Evolutionary conservation across 1,284 basidiomycete genomes (phyloP).

Genomic region (Rhodotorula sp.): DNA sequence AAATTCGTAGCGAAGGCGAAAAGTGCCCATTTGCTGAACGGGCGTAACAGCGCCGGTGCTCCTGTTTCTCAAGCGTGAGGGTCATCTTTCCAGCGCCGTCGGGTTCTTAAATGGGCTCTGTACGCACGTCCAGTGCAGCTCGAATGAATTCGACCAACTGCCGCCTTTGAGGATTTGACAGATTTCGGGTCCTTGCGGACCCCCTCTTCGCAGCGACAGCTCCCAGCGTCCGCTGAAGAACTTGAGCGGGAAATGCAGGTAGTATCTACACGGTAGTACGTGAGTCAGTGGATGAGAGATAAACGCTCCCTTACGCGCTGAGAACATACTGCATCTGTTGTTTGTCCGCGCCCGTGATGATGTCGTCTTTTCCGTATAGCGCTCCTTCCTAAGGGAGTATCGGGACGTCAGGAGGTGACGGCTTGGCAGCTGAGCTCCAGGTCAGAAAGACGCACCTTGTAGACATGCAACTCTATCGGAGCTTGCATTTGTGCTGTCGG

Average conservation of each 20-base stretch:
- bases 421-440: too few species aligned
- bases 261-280: background rate
- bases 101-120: too few species aligned
- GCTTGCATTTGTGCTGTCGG: background rate
- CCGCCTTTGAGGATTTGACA: constrained; percentile 6
- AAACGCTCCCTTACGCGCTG: too few species aligned
- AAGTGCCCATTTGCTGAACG: background rate
- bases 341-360: constrained; percentile 24
- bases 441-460: background rate
- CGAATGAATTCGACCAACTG: background rate
- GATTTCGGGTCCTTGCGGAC: constrained; percentile 3
- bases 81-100: background rate
- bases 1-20: background rate
- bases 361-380: constrained; percentile 13
- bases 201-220: constrained; percentile 7
- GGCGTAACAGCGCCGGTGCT: background rate
- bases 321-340: constrained; percentile 2
- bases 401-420: too few species aligned
- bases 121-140: background rate
- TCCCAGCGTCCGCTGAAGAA: constrained; percentile 9
- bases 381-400: background rate
- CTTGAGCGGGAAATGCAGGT: constrained; percentile 18
- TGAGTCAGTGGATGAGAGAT: background rate
- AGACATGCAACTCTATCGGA: constrained; percentile 12
- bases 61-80: background rate